Evolutionary conservation across 805 yeast genomes (phyloP), one percentile per base, ranked within the genome.

Genomic region (Cephaloascus fragrans): DNA sequence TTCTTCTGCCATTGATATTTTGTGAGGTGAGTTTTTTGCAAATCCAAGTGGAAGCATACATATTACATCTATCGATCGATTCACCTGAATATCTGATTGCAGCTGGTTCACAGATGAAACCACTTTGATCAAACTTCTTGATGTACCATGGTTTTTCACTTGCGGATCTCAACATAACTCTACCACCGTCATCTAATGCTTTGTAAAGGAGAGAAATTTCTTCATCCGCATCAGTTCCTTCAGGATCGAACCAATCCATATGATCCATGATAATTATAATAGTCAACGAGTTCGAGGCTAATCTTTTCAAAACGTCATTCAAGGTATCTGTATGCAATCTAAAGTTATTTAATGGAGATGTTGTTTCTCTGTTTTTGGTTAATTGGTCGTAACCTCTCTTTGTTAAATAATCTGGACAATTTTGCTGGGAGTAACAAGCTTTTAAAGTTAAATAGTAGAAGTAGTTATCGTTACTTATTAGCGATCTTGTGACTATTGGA

Each of bases 11-110:
- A 26, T 47, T 52, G 3, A 43, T 43, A 16, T 42, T 43, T 20
- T 35, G 40, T 20, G 38, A 6, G 18, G 42, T 31, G 41, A 45
- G 43, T 53, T 83, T 83, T 20, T 80, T 77, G 56, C 89, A 81
- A 16, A 85, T 75, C 94, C 94, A 84, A 2, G 94, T 83, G 2
- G 90, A 81, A 3, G 94, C 93, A 55, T 84, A 84, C 94, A 84
- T 84, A 59, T 85, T 84, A 46, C 78, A 82, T 46, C 94, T 69
- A 56, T 84, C 94, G 55, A 84, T 84, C 41, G 83, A 67, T 39
- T 65, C 61, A 6, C 85, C 85, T 17, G 79, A 57, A 39, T 61
- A 56, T 59, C 95, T 72, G 18, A 79, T 67, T 14, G 80, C 89
- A 16, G 81, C 90, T 12, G 90, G 73, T 41, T 71, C 67, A 57